Percentiles rank a stretch among this genome's conserved stretches.
These are phyloP conservation scores for Acacia crassicarpa DNA, from an alignment of 306 rosid genomes.

Conservation along the genomic window DNA sequence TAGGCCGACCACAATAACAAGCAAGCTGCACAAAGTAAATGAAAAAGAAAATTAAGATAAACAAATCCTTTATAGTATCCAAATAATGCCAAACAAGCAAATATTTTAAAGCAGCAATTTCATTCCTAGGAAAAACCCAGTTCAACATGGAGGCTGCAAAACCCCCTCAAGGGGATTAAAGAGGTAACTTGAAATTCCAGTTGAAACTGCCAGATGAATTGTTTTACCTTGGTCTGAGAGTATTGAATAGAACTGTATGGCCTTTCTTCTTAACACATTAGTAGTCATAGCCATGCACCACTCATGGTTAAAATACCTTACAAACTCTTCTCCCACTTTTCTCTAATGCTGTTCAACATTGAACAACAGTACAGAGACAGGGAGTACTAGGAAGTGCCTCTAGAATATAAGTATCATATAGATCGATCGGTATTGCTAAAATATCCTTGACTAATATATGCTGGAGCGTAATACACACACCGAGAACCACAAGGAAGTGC, in stretches of 20 bases:
- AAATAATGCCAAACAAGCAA: constrained; percentile 1
- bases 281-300: background rate
- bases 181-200: background rate
- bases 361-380: background rate
- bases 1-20: background rate
- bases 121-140: background rate
- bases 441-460: background rate
- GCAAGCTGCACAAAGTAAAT: background rate
- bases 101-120: background rate
- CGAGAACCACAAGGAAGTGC: background rate
- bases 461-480: background rate
- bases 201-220: background rate
- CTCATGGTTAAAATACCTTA: background rate
- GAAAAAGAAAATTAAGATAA: background rate
- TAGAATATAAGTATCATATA: background rate
- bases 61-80: background rate
- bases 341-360: background rate
- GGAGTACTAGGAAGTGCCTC: background rate
- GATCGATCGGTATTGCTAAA: background rate
- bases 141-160: constrained; percentile 2
- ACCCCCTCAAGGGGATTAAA: background rate
- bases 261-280: background rate
- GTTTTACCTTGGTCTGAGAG: background rate
- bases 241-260: background rate
- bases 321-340: background rate